Evolutionary conservation across 192 early-diverging fungal species (phyloP).

Genomic region (Rhizoclosmatium globosum): DNA sequence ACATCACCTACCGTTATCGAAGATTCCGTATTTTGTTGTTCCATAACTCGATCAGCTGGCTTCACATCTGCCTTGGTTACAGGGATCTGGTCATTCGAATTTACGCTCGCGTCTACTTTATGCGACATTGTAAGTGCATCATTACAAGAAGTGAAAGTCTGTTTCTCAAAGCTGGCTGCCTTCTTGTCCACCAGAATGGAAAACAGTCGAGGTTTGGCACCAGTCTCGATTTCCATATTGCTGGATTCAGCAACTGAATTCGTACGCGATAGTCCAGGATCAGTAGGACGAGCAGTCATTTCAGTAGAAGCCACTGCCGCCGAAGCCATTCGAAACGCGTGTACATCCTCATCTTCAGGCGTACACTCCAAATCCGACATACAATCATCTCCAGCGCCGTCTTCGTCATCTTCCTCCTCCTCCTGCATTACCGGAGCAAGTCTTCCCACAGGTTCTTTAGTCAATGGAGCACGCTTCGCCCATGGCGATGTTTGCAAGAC

Average conservation of each 20-base stretch:
- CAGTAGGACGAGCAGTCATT: neutral
- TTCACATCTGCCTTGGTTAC: too few relatives aligned
- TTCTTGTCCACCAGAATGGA: slow-evolving; percentile 10
- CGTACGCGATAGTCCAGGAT: neutral
- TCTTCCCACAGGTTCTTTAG: neutral
- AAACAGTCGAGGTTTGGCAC: slow-evolving; percentile 2
- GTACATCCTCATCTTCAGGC: neutral
- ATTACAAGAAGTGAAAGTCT: neutral
- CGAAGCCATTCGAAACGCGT: neutral
- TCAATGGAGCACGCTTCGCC: too few relatives aligned
- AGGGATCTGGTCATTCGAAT: too few relatives aligned
- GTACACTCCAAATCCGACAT: slow-evolving; percentile 6
- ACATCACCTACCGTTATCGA: too few relatives aligned
- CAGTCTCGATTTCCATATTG: neutral
- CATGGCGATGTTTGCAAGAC: slow-evolving; percentile 1
- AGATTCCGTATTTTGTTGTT: too few relatives aligned
- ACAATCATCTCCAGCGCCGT: neutral
- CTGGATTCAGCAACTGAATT: neutral
- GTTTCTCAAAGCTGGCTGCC: neutral
- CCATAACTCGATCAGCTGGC: too few relatives aligned
- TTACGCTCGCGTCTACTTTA: too few relatives aligned
- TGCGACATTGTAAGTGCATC: neutral
- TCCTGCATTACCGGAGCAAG: neutral
- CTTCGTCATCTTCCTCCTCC: neutral
- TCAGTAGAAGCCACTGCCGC: neutral